Percentiles rank a stretch among this genome's conserved stretches.
Conservation (phyloP, 2,329 filamentous ascomycete genomes). For the Coniochaeta hoffmannii region DNA sequence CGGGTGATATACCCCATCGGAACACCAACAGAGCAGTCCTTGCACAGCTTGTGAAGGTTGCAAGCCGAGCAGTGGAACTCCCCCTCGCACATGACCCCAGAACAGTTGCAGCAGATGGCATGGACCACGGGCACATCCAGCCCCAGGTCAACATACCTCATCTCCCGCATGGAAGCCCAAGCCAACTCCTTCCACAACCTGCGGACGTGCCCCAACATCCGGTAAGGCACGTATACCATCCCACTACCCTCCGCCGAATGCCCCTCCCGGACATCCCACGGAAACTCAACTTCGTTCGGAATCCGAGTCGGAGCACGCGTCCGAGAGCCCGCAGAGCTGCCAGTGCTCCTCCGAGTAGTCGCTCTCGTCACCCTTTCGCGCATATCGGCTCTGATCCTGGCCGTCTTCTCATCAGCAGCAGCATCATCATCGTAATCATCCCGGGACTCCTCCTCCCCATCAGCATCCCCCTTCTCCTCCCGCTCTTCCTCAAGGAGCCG, state of each 20-base stretch:
- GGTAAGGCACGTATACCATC: neutral
- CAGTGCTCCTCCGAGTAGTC: neutral
- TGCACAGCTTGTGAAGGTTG: neutral
- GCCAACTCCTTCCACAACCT: neutral
- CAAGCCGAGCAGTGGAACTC: neutral
- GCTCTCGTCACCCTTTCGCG: neutral
- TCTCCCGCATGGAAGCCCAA: neutral
- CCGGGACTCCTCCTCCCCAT: neutral
- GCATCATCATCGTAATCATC: neutral
- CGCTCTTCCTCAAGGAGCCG: neutral
- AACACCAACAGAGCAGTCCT: neutral
- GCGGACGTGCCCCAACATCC: neutral
- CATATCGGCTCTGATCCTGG: neutral
- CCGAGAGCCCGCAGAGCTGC: neutral
- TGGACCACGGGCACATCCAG: neutral
- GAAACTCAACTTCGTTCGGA: neutral
- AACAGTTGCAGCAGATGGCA: neutral
- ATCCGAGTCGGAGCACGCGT: neutral
- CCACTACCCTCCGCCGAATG: neutral
- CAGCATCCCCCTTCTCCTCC: neutral
- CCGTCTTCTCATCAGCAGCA: neutral
- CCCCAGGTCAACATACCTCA: neutral
- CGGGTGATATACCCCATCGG: neutral
- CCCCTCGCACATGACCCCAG: neutral
- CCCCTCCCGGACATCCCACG: no score